phyloP scores from a whole-genome alignment of 768 basidiomycete genomes.

The Mycena alexandri region DNA sequence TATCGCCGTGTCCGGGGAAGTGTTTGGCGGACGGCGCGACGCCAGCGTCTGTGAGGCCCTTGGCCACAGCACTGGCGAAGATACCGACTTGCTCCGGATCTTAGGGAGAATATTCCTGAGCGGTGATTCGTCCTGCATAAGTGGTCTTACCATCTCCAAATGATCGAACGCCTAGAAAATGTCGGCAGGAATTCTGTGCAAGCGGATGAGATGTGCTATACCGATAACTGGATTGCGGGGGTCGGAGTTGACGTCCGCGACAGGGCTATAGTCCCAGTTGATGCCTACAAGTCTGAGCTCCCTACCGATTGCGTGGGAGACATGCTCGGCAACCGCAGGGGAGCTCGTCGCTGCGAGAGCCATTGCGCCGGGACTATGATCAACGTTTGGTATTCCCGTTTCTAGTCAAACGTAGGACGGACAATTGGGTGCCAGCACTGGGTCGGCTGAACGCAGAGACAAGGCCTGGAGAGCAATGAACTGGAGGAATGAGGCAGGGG shows the following conservation, averaged over 20 bases:
- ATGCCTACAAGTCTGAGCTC: conserved; percentile 74
- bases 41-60: conserved; percentile 60
- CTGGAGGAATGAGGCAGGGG: no score
- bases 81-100: conserved; percentile 66
- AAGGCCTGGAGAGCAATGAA: no score
- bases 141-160: conserved; percentile 70
- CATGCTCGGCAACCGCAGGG: conserved; percentile 57
- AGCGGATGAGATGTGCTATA: conserved; percentile 38
- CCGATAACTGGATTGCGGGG: conserved; percentile 79
- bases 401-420: conserved; percentile 42
- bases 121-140: not conserved
- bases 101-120: conserved; percentile 40
- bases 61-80: conserved; percentile 61
- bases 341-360: conserved; percentile 70
- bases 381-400: conserved; percentile 10
- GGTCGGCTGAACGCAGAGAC: conserved; percentile 76
- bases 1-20: conserved; percentile 83
- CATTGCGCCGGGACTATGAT: conserved; percentile 78
- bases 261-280: conserved; percentile 80
- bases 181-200: conserved; percentile 7
- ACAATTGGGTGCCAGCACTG: conserved; percentile 77
- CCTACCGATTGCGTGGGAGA: conserved; percentile 61
- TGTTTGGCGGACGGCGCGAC: conserved; percentile 77
- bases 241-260: conserved; percentile 81
- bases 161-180: conserved; percentile 69